Evolutionary conservation across 163 green algal species (phyloP).

Genomic region (Chloroidium sp.): DNA sequence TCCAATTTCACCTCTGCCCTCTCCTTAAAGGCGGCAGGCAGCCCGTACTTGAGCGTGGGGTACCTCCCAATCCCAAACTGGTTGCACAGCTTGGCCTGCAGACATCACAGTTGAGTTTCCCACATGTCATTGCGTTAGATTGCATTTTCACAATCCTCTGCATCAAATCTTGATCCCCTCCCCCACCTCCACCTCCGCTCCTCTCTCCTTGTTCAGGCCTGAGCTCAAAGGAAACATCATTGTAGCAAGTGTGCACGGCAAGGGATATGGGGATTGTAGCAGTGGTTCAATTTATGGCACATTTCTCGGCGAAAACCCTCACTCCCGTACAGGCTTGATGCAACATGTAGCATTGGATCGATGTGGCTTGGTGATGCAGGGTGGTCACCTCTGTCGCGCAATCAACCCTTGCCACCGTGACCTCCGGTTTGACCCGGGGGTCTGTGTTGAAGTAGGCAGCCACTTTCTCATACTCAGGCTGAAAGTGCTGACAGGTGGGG

Average conservation of each 20-base stretch:
- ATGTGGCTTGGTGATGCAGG: not conserved
- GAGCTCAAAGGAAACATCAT: no score
- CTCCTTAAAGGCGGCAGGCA: constrained; percentile 5
- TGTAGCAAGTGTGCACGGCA: not conserved
- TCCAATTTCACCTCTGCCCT: constrained; percentile 1
- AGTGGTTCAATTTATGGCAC: not conserved
- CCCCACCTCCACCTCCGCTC: no score
- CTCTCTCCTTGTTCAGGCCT: no score
- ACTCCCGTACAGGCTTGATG: no score
- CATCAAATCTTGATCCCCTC: no score
- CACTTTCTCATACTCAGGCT: constrained; percentile 22
- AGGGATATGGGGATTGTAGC: not conserved
- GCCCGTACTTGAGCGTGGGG: constrained; percentile 19
- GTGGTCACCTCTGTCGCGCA: constrained; percentile 21
- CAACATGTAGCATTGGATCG: not conserved
- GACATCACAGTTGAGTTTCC: not conserved
- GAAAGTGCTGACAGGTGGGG: constrained; percentile 20
- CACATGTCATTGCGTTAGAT: not conserved
- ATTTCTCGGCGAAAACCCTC: no score
- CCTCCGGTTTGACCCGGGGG: constrained; percentile 13
- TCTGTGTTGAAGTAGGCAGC: constrained; percentile 16
- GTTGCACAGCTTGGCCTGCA: constrained; percentile 20
- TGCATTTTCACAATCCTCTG: no score
- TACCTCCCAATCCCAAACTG: constrained; percentile 12
- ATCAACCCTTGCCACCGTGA: constrained; percentile 21